These are phyloP conservation scores for Fusarium luffae DNA, from an alignment of 2,329 filamentous ascomycete species.

Conservation along the genomic window DNA sequence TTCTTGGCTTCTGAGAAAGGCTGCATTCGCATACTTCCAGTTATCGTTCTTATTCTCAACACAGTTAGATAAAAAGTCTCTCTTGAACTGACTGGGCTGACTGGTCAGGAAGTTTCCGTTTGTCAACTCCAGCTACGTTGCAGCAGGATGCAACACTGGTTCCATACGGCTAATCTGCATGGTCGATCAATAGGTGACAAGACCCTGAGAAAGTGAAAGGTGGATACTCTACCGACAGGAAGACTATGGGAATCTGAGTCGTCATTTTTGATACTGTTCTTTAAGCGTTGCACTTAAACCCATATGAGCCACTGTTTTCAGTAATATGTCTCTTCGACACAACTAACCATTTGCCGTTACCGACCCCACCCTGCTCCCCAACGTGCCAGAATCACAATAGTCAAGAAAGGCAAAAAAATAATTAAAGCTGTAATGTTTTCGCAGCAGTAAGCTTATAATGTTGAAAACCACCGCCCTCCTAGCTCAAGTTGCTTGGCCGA, in stretches of 20 bases:
- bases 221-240: neutral
- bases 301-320: neutral
- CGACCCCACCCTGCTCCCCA: neutral
- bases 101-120: no score
- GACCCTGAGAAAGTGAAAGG: neutral
- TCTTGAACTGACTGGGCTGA: no score
- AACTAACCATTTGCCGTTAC: neutral
- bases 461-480: no score
- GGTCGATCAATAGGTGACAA: neutral
- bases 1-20: no score
- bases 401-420: neutral
- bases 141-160: neutral
- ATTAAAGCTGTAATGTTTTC: neutral
- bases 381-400: neutral
- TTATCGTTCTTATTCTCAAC: no score
- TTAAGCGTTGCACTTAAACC: neutral
- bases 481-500: neutral
- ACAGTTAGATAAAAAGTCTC: no score
- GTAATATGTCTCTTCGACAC: neutral
- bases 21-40: no score
- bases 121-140: neutral
- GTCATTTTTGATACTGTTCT: neutral
- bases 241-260: neutral
- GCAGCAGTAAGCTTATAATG: rapidly evolving
- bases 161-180: neutral